These are phyloP conservation scores for Coemansia sp. DNA, from an alignment of 192 early-diverging fungal species.

Conservation along the genomic window DNA sequence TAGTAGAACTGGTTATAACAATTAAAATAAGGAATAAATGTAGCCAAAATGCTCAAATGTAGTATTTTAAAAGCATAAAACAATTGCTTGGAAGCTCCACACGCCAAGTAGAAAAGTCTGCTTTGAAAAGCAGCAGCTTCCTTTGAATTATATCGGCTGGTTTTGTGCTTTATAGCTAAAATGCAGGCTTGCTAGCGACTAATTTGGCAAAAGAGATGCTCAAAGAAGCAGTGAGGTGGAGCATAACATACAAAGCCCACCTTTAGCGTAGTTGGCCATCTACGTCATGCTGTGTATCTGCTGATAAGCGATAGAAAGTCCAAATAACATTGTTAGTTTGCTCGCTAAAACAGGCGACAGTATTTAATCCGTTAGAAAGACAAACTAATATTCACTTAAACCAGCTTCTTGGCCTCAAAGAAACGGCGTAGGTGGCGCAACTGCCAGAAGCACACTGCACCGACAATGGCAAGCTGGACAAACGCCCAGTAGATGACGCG, in stretches of 20 bases:
- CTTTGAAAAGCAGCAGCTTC: not conserved
- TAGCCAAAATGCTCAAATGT: not conserved
- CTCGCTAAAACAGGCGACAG: not conserved
- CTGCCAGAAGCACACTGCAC: conserved; percentile 79
- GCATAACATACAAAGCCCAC: not conserved
- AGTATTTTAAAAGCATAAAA: not conserved
- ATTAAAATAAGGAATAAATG: not conserved
- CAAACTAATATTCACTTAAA: conserved; percentile 39
- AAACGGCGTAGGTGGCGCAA: conserved; percentile 80
- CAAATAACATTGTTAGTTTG: too few species aligned
- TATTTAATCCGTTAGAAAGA: not conserved
- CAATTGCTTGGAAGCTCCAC: not conserved
- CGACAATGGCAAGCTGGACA: conserved; percentile 77
- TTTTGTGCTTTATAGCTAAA: not conserved
- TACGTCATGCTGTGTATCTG: too few species aligned
- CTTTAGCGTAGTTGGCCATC: not conserved
- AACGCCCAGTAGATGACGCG: conserved; percentile 86
- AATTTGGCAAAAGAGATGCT: not conserved
- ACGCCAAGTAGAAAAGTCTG: not conserved
- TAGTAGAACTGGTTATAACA: not conserved
- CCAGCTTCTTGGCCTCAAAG: conserved; percentile 90
- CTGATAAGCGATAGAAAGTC: too few species aligned
- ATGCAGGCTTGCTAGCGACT: not conserved
- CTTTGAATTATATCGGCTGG: not conserved
- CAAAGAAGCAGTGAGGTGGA: not conserved